Evolutionary conservation across 306 rosid genomes (phyloP), one percentile per base, ranked within the genome.

Genomic region (Cyamopsis tetragonoloba): DNA sequence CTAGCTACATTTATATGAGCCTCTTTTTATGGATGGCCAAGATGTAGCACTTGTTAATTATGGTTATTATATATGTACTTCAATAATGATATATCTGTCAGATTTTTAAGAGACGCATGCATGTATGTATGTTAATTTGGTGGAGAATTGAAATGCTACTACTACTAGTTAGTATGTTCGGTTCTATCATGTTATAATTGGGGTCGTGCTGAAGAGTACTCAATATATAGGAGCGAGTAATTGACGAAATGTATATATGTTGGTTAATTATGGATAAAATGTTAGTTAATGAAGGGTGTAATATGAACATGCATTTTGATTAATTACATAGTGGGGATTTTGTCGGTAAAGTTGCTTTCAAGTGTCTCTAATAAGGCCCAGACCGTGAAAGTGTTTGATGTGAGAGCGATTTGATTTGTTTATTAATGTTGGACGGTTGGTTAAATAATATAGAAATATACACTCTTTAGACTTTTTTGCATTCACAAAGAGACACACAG

Each of bases 291-390:
- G 6, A 38, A 76, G 66, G 65, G 68, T 28, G 15, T 30, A n/a
- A 10, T 7, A 76, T 28, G 57, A 60, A 53, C 53, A 51, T 59
- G 22, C 10, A 18, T 44, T 77, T 57, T 55, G 55, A 55, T 63
- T 53, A 20, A 7, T 19, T 28, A n/a, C n/a, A n/a, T n/a, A n/a
- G n/a, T n/a, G n/a, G 22, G 35, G 24, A 56, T 64, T 63, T 20
- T 77, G 81, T 77, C 77, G 77, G 69, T 49, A 56, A 77, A 64
- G 73, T 56, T 64, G 69, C 63, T 63, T 56, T 71, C 77, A 77
- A 48, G 57, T 65, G 42, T 70, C 66, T 42, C 32, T 24, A 55
- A 55, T 46, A 46, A 35, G 13, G 27, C 22, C 39, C 26, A 20
- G 34, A 56, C 42, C n/a, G n/a, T 55, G 18, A 43, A 32, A 70